These are phyloP conservation scores for Hypoxylon sp. DNA, from an alignment of 2,329 filamentous ascomycete genomes.

Conservation along the genomic window DNA sequence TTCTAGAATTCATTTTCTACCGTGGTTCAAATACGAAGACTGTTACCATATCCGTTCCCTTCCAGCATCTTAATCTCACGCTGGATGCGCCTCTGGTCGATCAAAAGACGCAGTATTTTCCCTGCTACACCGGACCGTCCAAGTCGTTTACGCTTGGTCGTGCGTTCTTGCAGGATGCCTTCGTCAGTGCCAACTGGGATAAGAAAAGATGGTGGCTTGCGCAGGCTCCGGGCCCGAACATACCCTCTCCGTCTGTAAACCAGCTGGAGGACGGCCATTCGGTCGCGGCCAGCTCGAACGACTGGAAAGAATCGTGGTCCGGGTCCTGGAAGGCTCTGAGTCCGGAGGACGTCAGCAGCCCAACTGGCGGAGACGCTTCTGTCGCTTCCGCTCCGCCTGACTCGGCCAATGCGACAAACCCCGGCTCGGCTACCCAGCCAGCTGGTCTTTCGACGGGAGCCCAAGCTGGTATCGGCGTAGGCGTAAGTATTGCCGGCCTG, in stretches of 20 bases:
- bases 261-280: conserved; percentile 29
- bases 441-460: conserved; percentile 43
- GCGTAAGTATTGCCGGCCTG: conserved; percentile 40
- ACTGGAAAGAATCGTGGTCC: conserved; percentile 47
- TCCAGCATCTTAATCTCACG: conserved; percentile 51
- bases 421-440: neutral
- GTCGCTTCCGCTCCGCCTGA: conserved; percentile 6
- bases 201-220: conserved; percentile 49
- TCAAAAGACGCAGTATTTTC: conserved; percentile 51
- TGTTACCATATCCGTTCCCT: conserved; percentile 54
- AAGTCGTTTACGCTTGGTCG: conserved; percentile 50
- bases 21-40: conserved; percentile 43
- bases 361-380: conserved; percentile 22
- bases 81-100: conserved; percentile 49
- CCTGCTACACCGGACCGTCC: conserved; percentile 47
- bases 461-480: conserved; percentile 48
- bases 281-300: conserved; percentile 40
- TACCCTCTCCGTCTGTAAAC: conserved; percentile 37
- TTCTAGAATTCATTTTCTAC: conserved; percentile 52
- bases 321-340: conserved; percentile 43
- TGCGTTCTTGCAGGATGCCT: conserved; percentile 57
- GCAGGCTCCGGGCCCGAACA: conserved; percentile 51
- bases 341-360: conserved; percentile 29
- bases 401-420: neutral
- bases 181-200: conserved; percentile 53